A percentile compares a stretch with the other conserved stretches of the same genome.
Conservation (phyloP, 73 alveolate species). For the Urostyla sp. region DNA sequence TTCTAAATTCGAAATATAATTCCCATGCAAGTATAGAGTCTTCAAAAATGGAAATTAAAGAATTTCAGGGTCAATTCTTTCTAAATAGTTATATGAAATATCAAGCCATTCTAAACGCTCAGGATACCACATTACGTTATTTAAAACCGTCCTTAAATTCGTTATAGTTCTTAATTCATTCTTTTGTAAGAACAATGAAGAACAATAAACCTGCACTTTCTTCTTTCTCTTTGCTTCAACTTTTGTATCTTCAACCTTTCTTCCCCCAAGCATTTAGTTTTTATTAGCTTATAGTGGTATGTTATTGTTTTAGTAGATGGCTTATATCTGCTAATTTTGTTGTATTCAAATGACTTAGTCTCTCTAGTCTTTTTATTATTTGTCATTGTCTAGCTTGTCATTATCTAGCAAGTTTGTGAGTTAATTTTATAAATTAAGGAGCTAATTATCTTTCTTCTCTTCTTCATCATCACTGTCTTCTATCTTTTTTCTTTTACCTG, state of each 20-base stretch:
- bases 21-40: slow-evolving; percentile 90
- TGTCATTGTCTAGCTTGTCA: slow-evolving; percentile 31
- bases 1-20: slow-evolving; percentile 82
- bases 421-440: not conserved
- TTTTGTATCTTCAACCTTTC: slow-evolving; percentile 64
- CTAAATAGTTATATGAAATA: slow-evolving; percentile 80
- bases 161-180: slow-evolving; percentile 60
- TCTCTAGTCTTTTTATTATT: slow-evolving; percentile 11
- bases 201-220: slow-evolving; percentile 17
- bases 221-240: slow-evolving; percentile 64
- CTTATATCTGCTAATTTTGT: not conserved
- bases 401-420: slow-evolving; percentile 11
- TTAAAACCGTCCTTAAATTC: slow-evolving; percentile 45
- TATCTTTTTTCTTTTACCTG: slow-evolving; percentile 43
- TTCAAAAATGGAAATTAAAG: slow-evolving; percentile 82
- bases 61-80: slow-evolving; percentile 77
- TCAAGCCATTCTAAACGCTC: slow-evolving; percentile 86
- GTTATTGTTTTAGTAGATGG: slow-evolving; percentile 24
- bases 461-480: slow-evolving; percentile 61
- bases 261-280: slow-evolving; percentile 49
- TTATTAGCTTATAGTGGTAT: slow-evolving; percentile 54
- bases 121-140: slow-evolving; percentile 68
- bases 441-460: slow-evolving; percentile 19
- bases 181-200: slow-evolving; percentile 64
- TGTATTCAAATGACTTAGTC: slow-evolving; percentile 38